These are phyloP conservation scores for Kazachstania taianensis DNA, from an alignment of 805 yeast genomes.

Conservation along the genomic window DNA sequence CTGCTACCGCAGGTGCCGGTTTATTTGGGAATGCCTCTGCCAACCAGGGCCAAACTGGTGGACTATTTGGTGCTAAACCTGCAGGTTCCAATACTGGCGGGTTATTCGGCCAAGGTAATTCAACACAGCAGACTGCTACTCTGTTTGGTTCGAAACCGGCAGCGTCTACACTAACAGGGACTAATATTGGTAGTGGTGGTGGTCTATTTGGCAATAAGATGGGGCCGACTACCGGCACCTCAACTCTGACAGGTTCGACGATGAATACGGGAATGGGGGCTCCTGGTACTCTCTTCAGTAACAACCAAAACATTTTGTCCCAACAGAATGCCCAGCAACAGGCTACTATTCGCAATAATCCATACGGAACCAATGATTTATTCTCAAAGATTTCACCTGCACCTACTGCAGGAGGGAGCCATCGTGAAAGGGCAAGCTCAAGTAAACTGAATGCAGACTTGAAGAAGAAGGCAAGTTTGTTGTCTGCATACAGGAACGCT, in stretches of 20 bases:
- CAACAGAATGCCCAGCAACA: constrained; percentile 25
- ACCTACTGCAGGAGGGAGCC: not conserved
- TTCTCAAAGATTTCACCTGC: constrained; percentile 34
- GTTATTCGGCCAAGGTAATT: constrained; percentile 12
- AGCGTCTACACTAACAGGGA: not conserved
- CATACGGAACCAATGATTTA: constrained; percentile 72
- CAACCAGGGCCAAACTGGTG: constrained; percentile 1
- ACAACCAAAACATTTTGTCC: too few species aligned
- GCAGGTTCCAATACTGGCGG: constrained; percentile 17
- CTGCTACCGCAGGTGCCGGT: constrained; percentile 14
- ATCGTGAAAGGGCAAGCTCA: constrained; percentile 26
- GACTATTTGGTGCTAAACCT: constrained; percentile 28
- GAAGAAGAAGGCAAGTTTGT: constrained; percentile 51
- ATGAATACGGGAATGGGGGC: too few species aligned
- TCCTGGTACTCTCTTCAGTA: too few species aligned
- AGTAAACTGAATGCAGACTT: constrained; percentile 37
- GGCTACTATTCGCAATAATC: constrained; percentile 35
- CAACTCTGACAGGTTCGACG: constrained; percentile 29
- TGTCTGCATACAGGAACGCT: constrained; percentile 51
- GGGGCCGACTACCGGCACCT: constrained; percentile 1
- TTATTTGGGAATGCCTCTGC: constrained; percentile 14
- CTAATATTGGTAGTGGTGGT: too few species aligned
- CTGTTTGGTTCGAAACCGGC: constrained; percentile 30
- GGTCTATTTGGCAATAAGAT: constrained; percentile 1
- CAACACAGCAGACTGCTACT: constrained; percentile 30